Base-by-base conservation (phyloP, 1,139 yeast species). In the Pichia sp. region DNA sequence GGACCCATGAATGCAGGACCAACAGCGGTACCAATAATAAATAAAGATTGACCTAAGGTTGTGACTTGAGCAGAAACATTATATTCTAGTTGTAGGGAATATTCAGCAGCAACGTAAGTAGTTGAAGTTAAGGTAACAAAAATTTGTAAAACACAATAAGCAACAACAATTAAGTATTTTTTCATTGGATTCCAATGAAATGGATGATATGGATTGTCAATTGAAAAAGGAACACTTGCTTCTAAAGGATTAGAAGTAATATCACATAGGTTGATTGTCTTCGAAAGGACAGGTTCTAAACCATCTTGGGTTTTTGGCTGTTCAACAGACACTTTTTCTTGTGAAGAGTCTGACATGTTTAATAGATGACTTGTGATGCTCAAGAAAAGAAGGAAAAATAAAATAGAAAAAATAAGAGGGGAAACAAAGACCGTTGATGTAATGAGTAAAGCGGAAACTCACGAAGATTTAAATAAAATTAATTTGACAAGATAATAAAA, bases 1-100 rank as follows among this genome's bases (percentile, higher is more conserved):
- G 79, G 70, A 44, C 94, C 94, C 56, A 83, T 78, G 41, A 81
- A 71, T 20, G 82, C 68, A 2, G 92, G 89, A 40, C 92, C 92
- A 24, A 82, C 76, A 2, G 88, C 66, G 16, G 66, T 63, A 50
- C 67, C 67, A 35, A 63, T 41, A 49, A 63, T 62, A 49, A 63
- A 63, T 56, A 63, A 51, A 13, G 66, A 61, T 53, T 63, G 67
- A 30, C 65, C 65, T 29, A 63, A 51, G 3, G 66, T 61, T 25
- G 65, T 61, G 30, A 61, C 65, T 51, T 63, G 67, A 6, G 63
- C 43, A 35, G 46, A 48, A 24, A 56, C 60, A 29, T 48, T 49
- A 40, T 52, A 63, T 42, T 46, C 52, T 4, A 57, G 62, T 48
- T 61, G 55, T 38, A 61, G 59, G 22, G 56, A 24, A 25, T 23